Evolutionary conservation across 768 basidiomycete species (phyloP), one percentile per base, ranked within the genome.

Genomic region (Suillus plorans): DNA sequence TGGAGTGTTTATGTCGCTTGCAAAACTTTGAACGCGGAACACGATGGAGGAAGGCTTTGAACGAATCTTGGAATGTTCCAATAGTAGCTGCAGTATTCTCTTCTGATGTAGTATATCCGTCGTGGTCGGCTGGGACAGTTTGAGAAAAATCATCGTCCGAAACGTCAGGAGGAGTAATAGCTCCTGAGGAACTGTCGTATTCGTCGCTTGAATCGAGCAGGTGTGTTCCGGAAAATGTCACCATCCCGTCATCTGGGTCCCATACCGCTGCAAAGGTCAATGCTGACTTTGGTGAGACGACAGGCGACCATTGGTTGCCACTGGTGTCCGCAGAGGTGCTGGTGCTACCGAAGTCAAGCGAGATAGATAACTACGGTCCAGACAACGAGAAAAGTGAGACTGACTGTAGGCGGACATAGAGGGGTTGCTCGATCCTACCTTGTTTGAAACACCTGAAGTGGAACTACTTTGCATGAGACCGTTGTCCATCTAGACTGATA

Each of bases 191-290:
- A 34, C 65, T 50, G 22, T 76, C 75, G 1, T 28, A 28, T 45
- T 49, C 63, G 60, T 59, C 61, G 31, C 41, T 44, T 20, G 70
- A 62, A 44, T 79, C 77, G 36, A 84, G 73, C 42, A 87, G 79
- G 59, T 78, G 73, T 34, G 83, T 80, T 34, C 81, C 83, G 1
- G 85, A 86, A 70, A 88, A 87, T 39, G 82, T 81, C 65, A 87
- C 78, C 67, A 87, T 80, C 41, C 85, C 87, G 7, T 86, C 82
- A 1, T 82, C 81, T 2, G 83, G 82, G 64, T 86, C 85, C 83
- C 84, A 89, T 39, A 87, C 71, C 7, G 85, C 85, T 5, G 84
- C 87, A 68, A 89, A 89, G 3, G 82, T 85, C 66, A 88, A 75
- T 3, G 81, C 85, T 34, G 83, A 76, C 62, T 84, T 82, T 5